Evolutionary conservation across 495 filamentous ascomycete species (phyloP), one percentile per base, ranked within the genome.

Genomic region (Thermochaetoides thermophila): DNA sequence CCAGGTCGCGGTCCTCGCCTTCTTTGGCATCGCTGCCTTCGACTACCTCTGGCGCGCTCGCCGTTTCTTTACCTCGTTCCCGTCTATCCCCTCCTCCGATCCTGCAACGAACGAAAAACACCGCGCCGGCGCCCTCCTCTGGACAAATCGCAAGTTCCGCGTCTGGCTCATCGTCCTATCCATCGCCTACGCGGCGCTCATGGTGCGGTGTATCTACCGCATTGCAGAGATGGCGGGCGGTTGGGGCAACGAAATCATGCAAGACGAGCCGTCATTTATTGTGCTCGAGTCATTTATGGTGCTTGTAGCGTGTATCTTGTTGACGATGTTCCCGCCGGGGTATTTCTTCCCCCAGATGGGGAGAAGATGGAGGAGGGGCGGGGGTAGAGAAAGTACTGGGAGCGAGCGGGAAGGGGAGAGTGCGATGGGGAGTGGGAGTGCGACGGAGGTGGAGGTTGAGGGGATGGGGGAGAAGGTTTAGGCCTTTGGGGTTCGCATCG

Each of bases 181-280:
- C 5, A 49, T 69, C 15, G 73, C 76, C 8, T 82, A 72, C 43
- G 22, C 65, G 10, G 64, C 62, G 7, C 67, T 82, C n/a, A 41
- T 80, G 40, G 66, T 73, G 21, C 56, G 76, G 22, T 84, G 77
- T 43, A 66, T 80, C 31, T 81, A 79, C 49, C 69, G 76, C 47
- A 70, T 79, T 25, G 68, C 70, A 0, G 71, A 77, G 53, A 76
- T 79, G 70, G 66, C 69, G 1, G 74, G 71, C 10, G 76, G 76
- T 4, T 81, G 75, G 74, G 70, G 71, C 3, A 75, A 69, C 45
- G 46, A 63, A 0, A 61, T 79, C 42, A 80, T 79, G 74, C 73
- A 71, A 45, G 66, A 74, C 40, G 71, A 80, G 53, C 45, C 60
- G 31, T 64, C 68, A 13, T 80, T 81, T 40, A 57, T 77, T 11